Conservation (phyloP, 2,329 filamentous ascomycete species). For the Albifimbria verrucaria region DNA sequence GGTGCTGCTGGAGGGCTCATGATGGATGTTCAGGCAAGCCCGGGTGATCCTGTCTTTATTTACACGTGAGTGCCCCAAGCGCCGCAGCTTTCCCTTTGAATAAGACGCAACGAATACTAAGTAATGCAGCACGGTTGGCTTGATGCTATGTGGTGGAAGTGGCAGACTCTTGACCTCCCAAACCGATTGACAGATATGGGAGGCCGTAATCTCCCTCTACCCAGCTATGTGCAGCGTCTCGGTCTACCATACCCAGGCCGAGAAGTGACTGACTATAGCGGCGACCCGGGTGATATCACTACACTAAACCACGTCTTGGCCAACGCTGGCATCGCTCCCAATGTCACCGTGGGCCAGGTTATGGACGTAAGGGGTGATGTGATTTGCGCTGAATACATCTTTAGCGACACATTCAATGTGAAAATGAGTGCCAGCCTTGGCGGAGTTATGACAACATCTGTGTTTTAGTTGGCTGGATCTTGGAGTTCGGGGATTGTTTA, state of each 20-base stretch:
- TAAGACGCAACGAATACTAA: not conserved
- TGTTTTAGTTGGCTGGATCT: too few relatives aligned
- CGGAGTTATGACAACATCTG: too few relatives aligned
- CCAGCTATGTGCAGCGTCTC: constrained; percentile 1
- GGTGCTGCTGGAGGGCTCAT: not conserved
- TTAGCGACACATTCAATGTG: not conserved
- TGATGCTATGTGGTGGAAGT: constrained; percentile 14
- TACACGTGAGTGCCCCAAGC: not conserved
- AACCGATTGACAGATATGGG: constrained; percentile 13
- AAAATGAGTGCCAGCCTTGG: too few relatives aligned
- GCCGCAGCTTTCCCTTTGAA: too few relatives aligned
- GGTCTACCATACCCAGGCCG: not conserved
- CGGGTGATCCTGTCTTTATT: not conserved
- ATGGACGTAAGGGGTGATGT: constrained; percentile 15
- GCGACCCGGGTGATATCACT: constrained; percentile 9
- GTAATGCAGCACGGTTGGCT: constrained; percentile 9
- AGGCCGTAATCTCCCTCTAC: constrained; percentile 22
- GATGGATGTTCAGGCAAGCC: not conserved
- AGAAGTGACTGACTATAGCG: constrained; percentile 4
- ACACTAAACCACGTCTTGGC: constrained; percentile 12
- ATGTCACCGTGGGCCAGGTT: constrained; percentile 21
- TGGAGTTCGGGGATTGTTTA: too few relatives aligned
- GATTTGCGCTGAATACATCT: constrained; percentile 16
- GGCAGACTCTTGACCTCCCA: constrained; percentile 12
- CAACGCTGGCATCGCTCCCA: constrained; percentile 7